Percentiles rank a stretch among this genome's conserved stretches.
Conservation (phyloP, 2,329 filamentous ascomycete species). For the Trichoderma sp. region DNA sequence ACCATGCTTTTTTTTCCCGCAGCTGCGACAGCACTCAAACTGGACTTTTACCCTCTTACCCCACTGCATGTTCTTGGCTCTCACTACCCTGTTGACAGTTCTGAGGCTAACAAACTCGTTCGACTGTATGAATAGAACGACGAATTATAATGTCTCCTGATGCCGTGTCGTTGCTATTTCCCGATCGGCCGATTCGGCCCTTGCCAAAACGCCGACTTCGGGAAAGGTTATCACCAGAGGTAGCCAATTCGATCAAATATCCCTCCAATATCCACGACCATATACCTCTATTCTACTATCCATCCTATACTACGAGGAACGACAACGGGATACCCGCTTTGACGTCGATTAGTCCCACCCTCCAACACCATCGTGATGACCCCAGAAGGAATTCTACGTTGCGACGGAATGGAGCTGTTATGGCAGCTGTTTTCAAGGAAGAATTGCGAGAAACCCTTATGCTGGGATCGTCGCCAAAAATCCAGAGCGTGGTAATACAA, state of each 20-base stretch:
- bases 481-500: slow-evolving; percentile 48
- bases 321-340: slow-evolving; percentile 38
- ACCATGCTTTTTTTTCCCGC: neutral
- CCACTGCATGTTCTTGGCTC: neutral
- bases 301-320: slow-evolving; percentile 59
- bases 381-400: slow-evolving; percentile 34
- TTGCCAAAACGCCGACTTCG: slow-evolving; percentile 87
- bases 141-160: slow-evolving; percentile 64
- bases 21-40: neutral
- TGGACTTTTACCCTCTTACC: slow-evolving; percentile 9
- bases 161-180: slow-evolving; percentile 78
- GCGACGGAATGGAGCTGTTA: slow-evolving; percentile 42
- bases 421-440: slow-evolving; percentile 60
- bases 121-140: neutral
- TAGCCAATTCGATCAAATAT: slow-evolving; percentile 79
- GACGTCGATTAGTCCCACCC: slow-evolving; percentile 17
- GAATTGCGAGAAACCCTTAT: slow-evolving; percentile 52
- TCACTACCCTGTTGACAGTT: neutral
- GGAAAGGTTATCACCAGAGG: slow-evolving; percentile 83
- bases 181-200: slow-evolving; percentile 89
- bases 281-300: slow-evolving; percentile 71
- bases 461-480: slow-evolving; percentile 53
- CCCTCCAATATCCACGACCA: slow-evolving; percentile 74
- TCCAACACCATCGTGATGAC: slow-evolving; percentile 32
- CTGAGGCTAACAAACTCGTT: neutral